Conservation (phyloP, 2,329 filamentous ascomycete genomes). For the Cordyceps cateniannulata region DNA sequence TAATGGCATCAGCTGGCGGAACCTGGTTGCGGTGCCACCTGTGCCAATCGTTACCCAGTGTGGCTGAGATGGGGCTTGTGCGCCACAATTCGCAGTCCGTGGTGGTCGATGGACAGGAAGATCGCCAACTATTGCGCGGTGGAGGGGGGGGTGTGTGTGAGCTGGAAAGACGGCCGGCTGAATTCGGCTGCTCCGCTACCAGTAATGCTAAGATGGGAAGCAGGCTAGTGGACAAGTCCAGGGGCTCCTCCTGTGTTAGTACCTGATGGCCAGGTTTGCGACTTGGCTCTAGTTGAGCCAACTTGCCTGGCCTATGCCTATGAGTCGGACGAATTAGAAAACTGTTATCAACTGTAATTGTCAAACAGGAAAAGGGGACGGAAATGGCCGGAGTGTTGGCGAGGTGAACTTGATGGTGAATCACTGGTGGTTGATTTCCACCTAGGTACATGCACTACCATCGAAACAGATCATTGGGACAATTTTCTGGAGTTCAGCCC, state of each 20-base stretch:
- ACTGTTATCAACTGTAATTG: background rate
- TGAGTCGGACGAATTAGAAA: background rate
- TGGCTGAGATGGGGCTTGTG: constrained; percentile 4
- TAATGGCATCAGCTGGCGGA: constrained; percentile 5
- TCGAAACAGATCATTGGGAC: constrained; percentile 7
- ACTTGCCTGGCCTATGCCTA: too few species aligned
- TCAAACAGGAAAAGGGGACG: background rate
- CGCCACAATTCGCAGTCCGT: background rate
- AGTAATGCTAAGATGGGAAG: background rate
- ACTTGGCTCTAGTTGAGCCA: background rate
- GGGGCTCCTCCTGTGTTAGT: background rate
- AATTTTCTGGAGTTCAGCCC: background rate
- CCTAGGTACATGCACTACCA: too few species aligned
- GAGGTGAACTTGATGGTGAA: too few species aligned
- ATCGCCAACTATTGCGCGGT: background rate
- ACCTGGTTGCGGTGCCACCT: background rate
- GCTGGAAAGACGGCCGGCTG: background rate
- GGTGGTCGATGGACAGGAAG: too few species aligned
- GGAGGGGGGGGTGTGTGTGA: background rate
- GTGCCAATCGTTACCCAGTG: constrained; percentile 10
- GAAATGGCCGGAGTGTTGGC: background rate
- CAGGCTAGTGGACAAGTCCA: background rate
- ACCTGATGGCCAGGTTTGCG: background rate
- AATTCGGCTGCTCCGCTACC: background rate
- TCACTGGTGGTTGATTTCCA: background rate